Evolutionary conservation across 257 asterid species (phyloP).

Genomic region (Rhazya stricta): DNA sequence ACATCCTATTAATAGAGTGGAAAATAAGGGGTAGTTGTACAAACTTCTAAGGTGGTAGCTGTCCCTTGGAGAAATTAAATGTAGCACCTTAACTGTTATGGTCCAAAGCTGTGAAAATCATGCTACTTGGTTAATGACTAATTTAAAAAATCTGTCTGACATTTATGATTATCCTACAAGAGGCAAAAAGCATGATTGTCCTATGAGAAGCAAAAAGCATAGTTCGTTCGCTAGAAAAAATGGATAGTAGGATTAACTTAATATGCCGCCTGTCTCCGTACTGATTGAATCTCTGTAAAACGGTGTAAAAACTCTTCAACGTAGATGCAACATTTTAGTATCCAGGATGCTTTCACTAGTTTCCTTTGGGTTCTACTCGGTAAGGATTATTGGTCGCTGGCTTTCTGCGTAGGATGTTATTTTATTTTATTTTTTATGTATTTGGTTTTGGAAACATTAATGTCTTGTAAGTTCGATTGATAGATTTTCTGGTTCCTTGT

Average conservation of each 20-base stretch:
- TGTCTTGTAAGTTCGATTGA: background rate
- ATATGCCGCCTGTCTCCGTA: background rate
- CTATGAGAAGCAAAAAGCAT: background rate
- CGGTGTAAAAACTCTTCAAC: background rate
- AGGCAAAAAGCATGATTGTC: background rate
- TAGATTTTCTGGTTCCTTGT: conserved; percentile 5
- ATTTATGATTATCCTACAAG: background rate
- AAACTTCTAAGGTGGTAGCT: background rate
- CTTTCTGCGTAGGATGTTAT: background rate
- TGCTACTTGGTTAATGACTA: background rate
- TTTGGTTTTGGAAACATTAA: no score
- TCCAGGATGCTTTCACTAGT: no score
- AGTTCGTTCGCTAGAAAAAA: background rate
- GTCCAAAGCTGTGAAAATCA: background rate
- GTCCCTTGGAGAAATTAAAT: background rate
- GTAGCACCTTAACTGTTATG: background rate
- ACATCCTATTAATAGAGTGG: background rate
- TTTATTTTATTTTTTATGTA: background rate
- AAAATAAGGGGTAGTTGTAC: background rate
- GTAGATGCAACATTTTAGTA: background rate
- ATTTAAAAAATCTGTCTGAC: background rate
- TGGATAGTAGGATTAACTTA: background rate
- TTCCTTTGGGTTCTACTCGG: background rate
- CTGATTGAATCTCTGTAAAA: background rate
- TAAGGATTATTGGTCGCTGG: background rate